These are phyloP conservation scores for Flammula alnicola DNA, from an alignment of 1,284 basidiomycete species.

Conservation along the genomic window DNA sequence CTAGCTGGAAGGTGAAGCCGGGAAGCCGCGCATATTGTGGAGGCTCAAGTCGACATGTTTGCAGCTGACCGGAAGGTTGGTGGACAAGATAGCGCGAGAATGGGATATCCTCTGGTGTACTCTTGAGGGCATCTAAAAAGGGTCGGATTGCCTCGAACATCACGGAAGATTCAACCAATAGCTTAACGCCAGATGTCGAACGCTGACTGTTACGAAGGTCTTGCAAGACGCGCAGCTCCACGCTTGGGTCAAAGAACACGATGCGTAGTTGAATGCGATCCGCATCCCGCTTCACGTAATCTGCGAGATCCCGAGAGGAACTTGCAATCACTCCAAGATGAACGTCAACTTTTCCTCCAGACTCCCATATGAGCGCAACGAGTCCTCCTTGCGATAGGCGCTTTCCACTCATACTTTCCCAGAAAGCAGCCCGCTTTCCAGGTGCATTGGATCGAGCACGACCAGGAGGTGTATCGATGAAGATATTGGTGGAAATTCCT, in stretches of 20 bases:
- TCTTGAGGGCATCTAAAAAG: conserved; percentile 58
- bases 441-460: conserved; percentile 45
- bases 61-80: conserved; percentile 36
- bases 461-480: conserved; percentile 56
- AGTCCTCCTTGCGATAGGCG: conserved; percentile 60
- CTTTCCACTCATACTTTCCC: conserved; percentile 62
- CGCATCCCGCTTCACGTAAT: conserved; percentile 36
- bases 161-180: conserved; percentile 62
- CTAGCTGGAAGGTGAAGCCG: conserved; percentile 49
- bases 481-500: conserved; percentile 51
- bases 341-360: conserved; percentile 34
- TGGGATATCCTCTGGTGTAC: conserved; percentile 51
- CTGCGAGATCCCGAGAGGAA: conserved; percentile 42
- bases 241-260: conserved; percentile 54
- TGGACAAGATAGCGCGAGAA: conserved; percentile 56
- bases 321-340: conserved; percentile 55
- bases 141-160: conserved; percentile 67
- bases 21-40: conserved; percentile 53
- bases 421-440: conserved; percentile 47
- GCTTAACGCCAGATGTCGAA: conserved; percentile 17
- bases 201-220: conserved; percentile 29
- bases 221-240: conserved; percentile 50
- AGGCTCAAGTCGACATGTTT: conserved; percentile 42
- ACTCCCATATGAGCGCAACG: conserved; percentile 55
- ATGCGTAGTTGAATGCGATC: conserved; percentile 45